Percentiles rank a stretch among this genome's conserved stretches.
Evolutionary conservation across 306 rosid species (phyloP).

Genomic region (Ammopiptanthus mongolicus): DNA sequence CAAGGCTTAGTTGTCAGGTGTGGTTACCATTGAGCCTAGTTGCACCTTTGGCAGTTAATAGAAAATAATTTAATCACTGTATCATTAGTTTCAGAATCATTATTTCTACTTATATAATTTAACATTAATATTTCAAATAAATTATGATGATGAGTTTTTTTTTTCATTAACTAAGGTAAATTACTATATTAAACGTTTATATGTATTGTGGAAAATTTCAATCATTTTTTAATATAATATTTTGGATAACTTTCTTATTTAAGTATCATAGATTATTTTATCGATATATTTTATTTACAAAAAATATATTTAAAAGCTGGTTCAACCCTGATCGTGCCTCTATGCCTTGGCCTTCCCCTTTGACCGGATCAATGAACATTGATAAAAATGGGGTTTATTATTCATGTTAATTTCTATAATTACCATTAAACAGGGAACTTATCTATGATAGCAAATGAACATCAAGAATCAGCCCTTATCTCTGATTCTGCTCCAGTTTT

Average conservation of each 20-base stretch:
- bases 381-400: background rate
- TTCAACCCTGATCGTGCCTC: background rate
- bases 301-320: background rate
- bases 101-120: background rate
- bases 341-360: background rate
- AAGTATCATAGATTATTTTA: background rate
- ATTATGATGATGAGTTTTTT: background rate
- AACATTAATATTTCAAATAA: background rate
- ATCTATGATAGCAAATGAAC: constrained; percentile 24
- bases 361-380: background rate
- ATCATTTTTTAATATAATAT: background rate
- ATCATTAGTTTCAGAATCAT: background rate
- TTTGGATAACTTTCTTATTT: background rate
- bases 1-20: background rate
- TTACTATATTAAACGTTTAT: background rate
- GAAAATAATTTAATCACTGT: background rate
- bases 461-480: constrained; percentile 47
- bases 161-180: background rate
- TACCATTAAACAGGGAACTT: constrained; percentile 28
- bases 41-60: background rate
- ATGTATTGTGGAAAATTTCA: background rate
- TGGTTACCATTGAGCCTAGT: background rate
- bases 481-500: constrained; percentile 56
- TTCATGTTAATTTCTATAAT: background rate
- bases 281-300: background rate